Evolutionary conservation across 2,329 filamentous ascomycete genomes (phyloP).

Genomic region (Gremmenia infestans): DNA sequence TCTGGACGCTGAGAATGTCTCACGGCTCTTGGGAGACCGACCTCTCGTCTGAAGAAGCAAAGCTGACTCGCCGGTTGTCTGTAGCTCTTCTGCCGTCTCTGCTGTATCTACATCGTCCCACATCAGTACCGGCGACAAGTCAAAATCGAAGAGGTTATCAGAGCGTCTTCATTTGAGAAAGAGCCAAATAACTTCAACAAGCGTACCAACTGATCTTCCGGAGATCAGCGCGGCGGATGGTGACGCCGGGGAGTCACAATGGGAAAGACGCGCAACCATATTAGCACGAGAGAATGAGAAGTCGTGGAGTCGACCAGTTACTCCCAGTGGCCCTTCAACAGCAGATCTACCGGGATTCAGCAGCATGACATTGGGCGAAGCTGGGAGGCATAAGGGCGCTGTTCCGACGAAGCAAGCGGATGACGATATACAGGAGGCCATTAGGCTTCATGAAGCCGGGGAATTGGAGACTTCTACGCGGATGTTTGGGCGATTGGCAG

Average conservation of each 20-base stretch:
- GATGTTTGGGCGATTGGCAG: constrained; percentile 79
- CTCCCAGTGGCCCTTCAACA: constrained; percentile 24
- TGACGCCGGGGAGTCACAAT: constrained; percentile 60
- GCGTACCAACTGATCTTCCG: constrained; percentile 76
- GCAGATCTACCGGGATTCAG: constrained; percentile 18
- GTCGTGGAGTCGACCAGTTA: constrained; percentile 38
- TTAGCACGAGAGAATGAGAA: constrained; percentile 61
- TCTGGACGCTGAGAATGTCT: too few species aligned
- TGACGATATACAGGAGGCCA: constrained; percentile 88
- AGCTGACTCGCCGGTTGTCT: too few species aligned
- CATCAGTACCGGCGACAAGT: constrained; percentile 14
- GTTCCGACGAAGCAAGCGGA: constrained; percentile 52
- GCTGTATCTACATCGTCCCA: constrained; percentile 40
- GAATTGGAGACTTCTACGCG: constrained; percentile 73
- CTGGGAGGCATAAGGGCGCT: constrained; percentile 16
- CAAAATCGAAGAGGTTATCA: constrained; percentile 48
- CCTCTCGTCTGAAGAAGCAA: too few species aligned
- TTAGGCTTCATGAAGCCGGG: constrained; percentile 82
- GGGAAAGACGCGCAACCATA: constrained; percentile 92
- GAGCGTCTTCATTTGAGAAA: constrained; percentile 65
- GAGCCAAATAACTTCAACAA: constrained; percentile 57
- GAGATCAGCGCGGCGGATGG: constrained; percentile 54
- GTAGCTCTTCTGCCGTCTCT: constrained; percentile 36
- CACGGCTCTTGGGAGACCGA: too few species aligned
- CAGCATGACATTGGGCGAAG: constrained; percentile 20